phyloP scores from a whole-genome alignment of 768 basidiomycete genomes.

The Hericium coralloides region DNA sequence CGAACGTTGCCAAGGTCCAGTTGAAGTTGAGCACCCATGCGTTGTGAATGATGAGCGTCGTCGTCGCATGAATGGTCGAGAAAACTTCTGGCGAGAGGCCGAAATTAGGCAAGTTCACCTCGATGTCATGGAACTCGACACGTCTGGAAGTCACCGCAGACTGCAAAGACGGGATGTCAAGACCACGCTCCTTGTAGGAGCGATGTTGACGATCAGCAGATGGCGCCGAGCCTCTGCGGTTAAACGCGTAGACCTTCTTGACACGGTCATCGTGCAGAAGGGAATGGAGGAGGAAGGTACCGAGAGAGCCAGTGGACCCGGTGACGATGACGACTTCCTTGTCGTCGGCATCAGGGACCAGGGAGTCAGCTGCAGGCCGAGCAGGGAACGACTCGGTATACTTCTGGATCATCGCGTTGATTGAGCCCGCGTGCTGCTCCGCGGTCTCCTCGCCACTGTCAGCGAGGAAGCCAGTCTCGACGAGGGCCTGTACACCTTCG shows the following conservation, averaged over 20 bases:
- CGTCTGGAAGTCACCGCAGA: conserved; percentile 14
- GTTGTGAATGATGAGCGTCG: conserved; percentile 17
- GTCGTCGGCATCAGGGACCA: background rate
- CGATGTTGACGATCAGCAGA: background rate
- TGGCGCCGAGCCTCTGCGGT: background rate
- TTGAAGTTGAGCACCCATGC: conserved; percentile 14
- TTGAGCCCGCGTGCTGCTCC: conserved; percentile 1
- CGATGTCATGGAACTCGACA: conserved; percentile 4
- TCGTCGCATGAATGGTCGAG: conserved; percentile 1
- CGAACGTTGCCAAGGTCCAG: conserved; percentile 8
- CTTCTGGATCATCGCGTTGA: conserved; percentile 2
- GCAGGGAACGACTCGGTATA: conserved; percentile 3
- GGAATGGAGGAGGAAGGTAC: background rate
- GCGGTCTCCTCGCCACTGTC: conserved; percentile 3
- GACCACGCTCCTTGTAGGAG: background rate
- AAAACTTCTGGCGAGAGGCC: background rate
- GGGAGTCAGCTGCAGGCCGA: background rate
- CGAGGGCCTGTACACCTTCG: background rate
- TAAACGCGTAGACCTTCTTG: background rate
- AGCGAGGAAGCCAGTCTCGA: background rate
- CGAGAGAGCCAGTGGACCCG: background rate
- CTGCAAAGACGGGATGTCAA: conserved; percentile 9
- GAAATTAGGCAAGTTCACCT: conserved; percentile 1
- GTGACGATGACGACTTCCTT: background rate
- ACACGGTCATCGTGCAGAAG: background rate